These are phyloP conservation scores for Triticum monococcum DNA, from an alignment of 176 grass and related monocot genomes.

Conservation along the genomic window DNA sequence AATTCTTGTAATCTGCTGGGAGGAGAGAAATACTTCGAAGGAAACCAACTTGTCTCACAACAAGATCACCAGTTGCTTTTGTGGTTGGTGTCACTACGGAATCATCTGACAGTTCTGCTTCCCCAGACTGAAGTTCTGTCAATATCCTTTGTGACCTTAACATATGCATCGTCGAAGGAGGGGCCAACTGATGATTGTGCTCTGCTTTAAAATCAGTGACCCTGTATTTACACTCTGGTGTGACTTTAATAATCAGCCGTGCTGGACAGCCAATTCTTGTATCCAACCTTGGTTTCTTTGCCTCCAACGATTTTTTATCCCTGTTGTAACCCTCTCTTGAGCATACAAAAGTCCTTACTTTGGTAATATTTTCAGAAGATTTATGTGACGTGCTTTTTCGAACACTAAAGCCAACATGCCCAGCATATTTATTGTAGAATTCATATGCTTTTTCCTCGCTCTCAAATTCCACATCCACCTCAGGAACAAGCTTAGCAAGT, in stretches of 20 bases:
- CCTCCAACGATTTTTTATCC: slow-evolving; percentile 92
- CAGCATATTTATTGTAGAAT: slow-evolving; percentile 92
- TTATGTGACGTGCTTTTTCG: slow-evolving; percentile 96
- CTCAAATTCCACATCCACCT: slow-evolving; percentile 81
- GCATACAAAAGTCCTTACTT: slow-evolving; percentile 93
- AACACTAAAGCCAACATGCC: slow-evolving; percentile 96
- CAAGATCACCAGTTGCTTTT: slow-evolving; percentile 70
- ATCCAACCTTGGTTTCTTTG: slow-evolving; percentile 93
- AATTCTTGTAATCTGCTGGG: slow-evolving; percentile 87
- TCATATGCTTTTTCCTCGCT: slow-evolving; percentile 83
- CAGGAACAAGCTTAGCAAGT: slow-evolving; percentile 74
- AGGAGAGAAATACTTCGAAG: slow-evolving; percentile 75
- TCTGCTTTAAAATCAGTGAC: slow-evolving; percentile 95
- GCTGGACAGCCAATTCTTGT: slow-evolving; percentile 94
- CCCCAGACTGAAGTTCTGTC: slow-evolving; percentile 82
- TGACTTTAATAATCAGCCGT: slow-evolving; percentile 93
- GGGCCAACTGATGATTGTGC: slow-evolving; percentile 93
- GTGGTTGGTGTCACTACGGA: slow-evolving; percentile 62
- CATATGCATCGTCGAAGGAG: slow-evolving; percentile 97
- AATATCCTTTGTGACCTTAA: slow-evolving; percentile 90
- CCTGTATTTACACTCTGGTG: slow-evolving; percentile 67
- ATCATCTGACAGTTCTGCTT: slow-evolving; percentile 86
- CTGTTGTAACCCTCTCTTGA: slow-evolving; percentile 96
- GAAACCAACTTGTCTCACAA: slow-evolving; percentile 69
- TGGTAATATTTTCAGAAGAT: slow-evolving; percentile 90